Percentiles rank a stretch among this genome's conserved stretches.
Conservation (phyloP, 768 basidiomycete species). For the Saitozyma podzolica region DNA sequence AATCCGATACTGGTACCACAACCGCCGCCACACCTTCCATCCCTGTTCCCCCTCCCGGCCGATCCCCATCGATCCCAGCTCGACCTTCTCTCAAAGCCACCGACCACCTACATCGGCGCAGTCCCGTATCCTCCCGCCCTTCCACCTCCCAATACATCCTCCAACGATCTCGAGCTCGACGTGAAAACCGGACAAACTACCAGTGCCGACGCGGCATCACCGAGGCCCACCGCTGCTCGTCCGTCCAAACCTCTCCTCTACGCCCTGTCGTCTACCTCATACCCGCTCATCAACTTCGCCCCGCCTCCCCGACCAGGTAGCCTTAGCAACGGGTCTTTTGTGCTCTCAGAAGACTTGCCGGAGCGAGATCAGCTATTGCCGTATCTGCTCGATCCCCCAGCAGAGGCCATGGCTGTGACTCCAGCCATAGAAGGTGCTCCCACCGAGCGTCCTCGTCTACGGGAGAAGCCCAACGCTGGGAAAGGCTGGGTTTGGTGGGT, state of each 20-base stretch:
- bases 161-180: constrained; percentile 54
- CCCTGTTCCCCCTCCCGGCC: constrained; percentile 62
- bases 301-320: constrained; percentile 40
- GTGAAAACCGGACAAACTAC: neutral
- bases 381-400: constrained; percentile 40
- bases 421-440: constrained; percentile 16
- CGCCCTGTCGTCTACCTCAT: constrained; percentile 78
- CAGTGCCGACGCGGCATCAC: neutral
- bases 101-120: constrained; percentile 74
- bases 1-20: constrained; percentile 82
- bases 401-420: constrained; percentile 24
- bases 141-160: constrained; percentile 5
- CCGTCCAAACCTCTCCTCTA: constrained; percentile 58
- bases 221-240: neutral
- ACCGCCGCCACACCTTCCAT: constrained; percentile 72
- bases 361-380: constrained; percentile 36
- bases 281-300: constrained; percentile 68
- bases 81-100: constrained; percentile 59
- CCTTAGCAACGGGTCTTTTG: constrained; percentile 39
- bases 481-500: constrained; percentile 21
- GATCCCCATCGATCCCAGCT: constrained; percentile 38
- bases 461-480: neutral
- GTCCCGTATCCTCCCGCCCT: constrained; percentile 27
- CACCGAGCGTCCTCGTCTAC: constrained; percentile 10
- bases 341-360: constrained; percentile 35